Base-by-base conservation (phyloP, 768 basidiomycete species). In the Leccinum incarnatum region DNA sequence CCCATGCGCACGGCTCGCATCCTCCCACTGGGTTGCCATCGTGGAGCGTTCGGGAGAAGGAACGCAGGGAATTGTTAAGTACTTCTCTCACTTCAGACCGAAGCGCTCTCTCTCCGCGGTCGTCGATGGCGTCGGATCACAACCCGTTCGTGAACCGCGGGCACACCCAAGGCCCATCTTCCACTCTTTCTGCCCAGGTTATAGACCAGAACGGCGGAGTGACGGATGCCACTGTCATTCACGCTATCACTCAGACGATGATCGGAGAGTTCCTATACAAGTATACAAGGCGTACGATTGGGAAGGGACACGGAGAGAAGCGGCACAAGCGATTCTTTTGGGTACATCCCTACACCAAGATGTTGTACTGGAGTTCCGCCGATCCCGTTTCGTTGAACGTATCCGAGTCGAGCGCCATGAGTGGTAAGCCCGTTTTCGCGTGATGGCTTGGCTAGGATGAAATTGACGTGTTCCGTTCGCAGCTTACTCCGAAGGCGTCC, bases 301-400 rank as follows among this genome's bases (percentile, higher is more conserved):
- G 95, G 23, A 95, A 91, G 74, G 95, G 93, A 12, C 83, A 94
- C 70, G 92, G 92, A 21, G 89, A 93, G 72, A 87, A 85, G 71
- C 79, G 95, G 53, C 97, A 99, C 75, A 88, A 86, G 72, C 82
- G 97, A 37, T 99, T 95, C 85, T 97, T 98, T 82, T 99, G 97
- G 97, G 88, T 99, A n/a, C 96, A 98, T 74, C 97, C 97, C 19
- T 99, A 98, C 72, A 98, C 95, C 42, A 93, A 93, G 78, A 98
- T 95, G 5, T 68, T 99, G 58, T 98, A 98, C 74, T 99, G 97
- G 97, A 93, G 93, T 68, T 88, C 91, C 17, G 85, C 87, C 10
- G 96, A 98, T 76, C 97, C 96, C 52, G 95, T 93, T 29, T 91
- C 92, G 25, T 84, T 85, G 40, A 87, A 87, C 65, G 91, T 93